phyloP scores from a whole-genome alignment of 1,139 yeast species.

The Meyerozyma sp. region DNA sequence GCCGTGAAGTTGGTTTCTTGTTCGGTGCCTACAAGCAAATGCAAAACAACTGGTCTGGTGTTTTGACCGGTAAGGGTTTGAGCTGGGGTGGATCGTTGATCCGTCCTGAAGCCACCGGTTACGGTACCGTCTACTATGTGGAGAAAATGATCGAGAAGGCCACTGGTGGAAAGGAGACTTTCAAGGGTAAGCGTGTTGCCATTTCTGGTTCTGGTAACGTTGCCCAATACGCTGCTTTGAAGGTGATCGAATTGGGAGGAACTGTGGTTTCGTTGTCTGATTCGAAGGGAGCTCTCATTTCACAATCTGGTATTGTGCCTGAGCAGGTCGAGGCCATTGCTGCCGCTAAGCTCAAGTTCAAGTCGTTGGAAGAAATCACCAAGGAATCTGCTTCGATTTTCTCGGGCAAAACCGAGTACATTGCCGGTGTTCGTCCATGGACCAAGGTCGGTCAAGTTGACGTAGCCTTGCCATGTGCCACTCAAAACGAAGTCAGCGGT shows the following conservation, averaged over 20 bases:
- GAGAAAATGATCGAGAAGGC: constrained; percentile 97
- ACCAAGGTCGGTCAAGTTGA: constrained; percentile 85
- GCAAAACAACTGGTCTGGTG: constrained; percentile 95
- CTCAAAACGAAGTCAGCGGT: constrained; percentile 96
- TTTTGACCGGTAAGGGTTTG: constrained; percentile 95
- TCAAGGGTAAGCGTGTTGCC: constrained; percentile 90
- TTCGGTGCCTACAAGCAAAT: constrained; percentile 94
- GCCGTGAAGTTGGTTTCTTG: constrained; percentile 87
- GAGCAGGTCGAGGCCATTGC: constrained; percentile 76
- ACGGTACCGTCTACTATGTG: constrained; percentile 93
- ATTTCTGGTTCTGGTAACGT: constrained; percentile 98
- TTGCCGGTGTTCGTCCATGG: constrained; percentile 97
- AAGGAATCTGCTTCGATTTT: constrained; percentile 52
- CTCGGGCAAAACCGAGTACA: constrained; percentile 62
- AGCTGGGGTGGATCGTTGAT: constrained; percentile 98
- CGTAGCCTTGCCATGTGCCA: constrained; percentile 96
- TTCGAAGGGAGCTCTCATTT: constrained; percentile 83
- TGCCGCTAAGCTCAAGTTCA: constrained; percentile 76
- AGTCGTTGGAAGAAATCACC: constrained; percentile 67
- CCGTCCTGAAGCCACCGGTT: constrained; percentile 99
- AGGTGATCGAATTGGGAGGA: constrained; percentile 96
- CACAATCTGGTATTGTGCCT: constrained; percentile 73
- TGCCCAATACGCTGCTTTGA: constrained; percentile 97
- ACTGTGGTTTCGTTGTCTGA: constrained; percentile 90
- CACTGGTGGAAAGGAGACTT: constrained; percentile 79